Conservation (phyloP, 495 filamentous ascomycete genomes). For the Annulohypoxylon nitens region DNA sequence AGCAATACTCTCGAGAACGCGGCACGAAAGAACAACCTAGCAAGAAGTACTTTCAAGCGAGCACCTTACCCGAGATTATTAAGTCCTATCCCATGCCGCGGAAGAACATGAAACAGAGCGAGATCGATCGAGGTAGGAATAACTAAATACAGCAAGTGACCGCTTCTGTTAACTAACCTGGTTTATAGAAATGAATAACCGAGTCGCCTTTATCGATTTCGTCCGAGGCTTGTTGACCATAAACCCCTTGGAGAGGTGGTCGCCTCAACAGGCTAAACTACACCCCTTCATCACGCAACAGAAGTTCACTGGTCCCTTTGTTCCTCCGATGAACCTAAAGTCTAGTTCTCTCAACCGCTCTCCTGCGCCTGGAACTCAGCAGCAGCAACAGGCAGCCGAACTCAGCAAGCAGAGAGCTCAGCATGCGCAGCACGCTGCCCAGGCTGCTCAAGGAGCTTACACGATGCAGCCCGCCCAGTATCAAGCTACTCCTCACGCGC, state of each 20-base stretch:
- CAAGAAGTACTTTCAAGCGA: constrained; percentile 99
- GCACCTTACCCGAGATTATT: constrained; percentile 95
- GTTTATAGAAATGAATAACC: constrained; percentile 91
- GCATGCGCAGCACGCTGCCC: constrained; percentile 71
- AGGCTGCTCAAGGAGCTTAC: constrained; percentile 66
- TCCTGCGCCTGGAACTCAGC: constrained; percentile 94
- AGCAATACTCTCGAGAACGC: constrained; percentile 95
- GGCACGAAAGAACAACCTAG: constrained; percentile 97
- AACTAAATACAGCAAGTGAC: constrained; percentile 37
- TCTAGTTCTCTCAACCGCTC: constrained; percentile 84
- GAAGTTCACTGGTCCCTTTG: constrained; percentile 94
- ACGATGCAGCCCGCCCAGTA: constrained; percentile 61
- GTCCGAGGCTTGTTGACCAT: constrained; percentile 95
- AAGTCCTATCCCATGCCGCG: constrained; percentile 96
- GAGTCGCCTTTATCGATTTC: constrained; percentile 98
- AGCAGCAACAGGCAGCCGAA: constrained; percentile 94
- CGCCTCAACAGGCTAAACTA: constrained; percentile 95
- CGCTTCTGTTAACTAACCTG: constrained; percentile 16
- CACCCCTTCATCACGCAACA: constrained; percentile 99
- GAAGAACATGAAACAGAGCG: constrained; percentile 99
- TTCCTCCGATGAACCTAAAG: constrained; percentile 97
- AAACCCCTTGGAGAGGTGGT: constrained; percentile 97
- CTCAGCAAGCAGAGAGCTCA: constrained; percentile 88
- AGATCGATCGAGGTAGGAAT: constrained; percentile 89
- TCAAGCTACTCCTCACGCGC: constrained; percentile 54